phyloP scores from a whole-genome alignment of 208 protist genomes.

The Entamoeba invadens region DNA sequence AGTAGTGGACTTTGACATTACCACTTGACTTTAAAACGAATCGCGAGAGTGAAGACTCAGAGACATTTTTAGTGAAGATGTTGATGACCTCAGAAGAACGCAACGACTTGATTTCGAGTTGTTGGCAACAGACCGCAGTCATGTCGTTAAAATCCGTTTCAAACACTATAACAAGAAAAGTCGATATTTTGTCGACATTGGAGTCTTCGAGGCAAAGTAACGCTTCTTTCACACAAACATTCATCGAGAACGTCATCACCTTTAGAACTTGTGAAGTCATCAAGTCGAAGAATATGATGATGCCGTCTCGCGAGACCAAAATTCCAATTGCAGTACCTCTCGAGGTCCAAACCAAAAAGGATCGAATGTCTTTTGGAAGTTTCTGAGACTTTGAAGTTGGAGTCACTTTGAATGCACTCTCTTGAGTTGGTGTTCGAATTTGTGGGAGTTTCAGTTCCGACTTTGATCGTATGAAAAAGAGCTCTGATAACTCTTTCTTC shows the following conservation, averaged over 20 bases:
- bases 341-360: neutral
- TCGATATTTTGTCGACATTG: neutral
- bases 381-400: neutral
- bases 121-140: neutral
- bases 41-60: neutral
- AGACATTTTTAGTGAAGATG: neutral
- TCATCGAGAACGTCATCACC: neutral
- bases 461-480: too few relatives aligned
- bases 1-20: neutral
- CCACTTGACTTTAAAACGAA: neutral
- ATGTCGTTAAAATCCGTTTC: neutral
- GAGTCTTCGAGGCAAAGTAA: neutral
- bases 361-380: neutral
- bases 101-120: neutral
- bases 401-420: too few relatives aligned
- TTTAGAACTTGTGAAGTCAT: neutral
- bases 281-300: neutral
- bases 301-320: neutral
- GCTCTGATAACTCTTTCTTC: neutral
- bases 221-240: neutral
- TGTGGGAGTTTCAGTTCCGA: neutral
- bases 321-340: neutral
- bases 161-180: neutral
- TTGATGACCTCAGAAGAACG: neutral
- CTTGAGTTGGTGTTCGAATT: neutral